Base-by-base conservation (phyloP, 345 rosid species). In the Trapa incisa region DNA sequence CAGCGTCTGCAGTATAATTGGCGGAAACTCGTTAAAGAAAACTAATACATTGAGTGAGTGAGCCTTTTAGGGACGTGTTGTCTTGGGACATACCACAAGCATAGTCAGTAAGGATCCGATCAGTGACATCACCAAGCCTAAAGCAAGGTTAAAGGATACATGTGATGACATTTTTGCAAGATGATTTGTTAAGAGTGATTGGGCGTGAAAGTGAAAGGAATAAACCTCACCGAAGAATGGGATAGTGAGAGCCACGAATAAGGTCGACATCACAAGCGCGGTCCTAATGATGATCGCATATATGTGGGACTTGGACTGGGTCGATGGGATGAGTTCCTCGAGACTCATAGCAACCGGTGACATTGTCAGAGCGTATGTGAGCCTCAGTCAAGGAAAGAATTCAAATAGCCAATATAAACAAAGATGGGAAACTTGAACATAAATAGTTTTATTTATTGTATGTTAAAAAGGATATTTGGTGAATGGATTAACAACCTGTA, bases 311-410 rank as follows among this genome's bases (percentile, higher is more conserved):
- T 83, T 84, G 50, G 65, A 68, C 41, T 75, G 80, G 76, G 54
- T 81, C 67, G 90, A 81, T 57, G 98, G 94, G 72, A 93, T 70
- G 75, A 93, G 75, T 68, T 93, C 98, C 77, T 93, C 98, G 41
- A 93, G 86, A 75, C 98, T 84, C 96, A 93, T 74, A 50, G 97
- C 97, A 39, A 93, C 97, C 0, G 98, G 97, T 56, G 98, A 86
- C 56, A 93, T 74, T 61, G 98, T 90, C 77, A 93, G 80, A 42
- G 98, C 98, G 82, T 89, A 87, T 70, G 90, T 87, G 73, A 38
- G 68, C 66, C 57, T 68, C 15, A 61, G 81, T 78, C 80, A 83
- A 83, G 85, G 73, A 1, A 16, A 39, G 3, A 58, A 37, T 32
- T 11, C 3, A 58, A 1, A 22, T 69, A 15, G 52, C 10, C 22